Base-by-base conservation (phyloP, 495 filamentous ascomycete genomes). In the Rhypophila decipiens region DNA sequence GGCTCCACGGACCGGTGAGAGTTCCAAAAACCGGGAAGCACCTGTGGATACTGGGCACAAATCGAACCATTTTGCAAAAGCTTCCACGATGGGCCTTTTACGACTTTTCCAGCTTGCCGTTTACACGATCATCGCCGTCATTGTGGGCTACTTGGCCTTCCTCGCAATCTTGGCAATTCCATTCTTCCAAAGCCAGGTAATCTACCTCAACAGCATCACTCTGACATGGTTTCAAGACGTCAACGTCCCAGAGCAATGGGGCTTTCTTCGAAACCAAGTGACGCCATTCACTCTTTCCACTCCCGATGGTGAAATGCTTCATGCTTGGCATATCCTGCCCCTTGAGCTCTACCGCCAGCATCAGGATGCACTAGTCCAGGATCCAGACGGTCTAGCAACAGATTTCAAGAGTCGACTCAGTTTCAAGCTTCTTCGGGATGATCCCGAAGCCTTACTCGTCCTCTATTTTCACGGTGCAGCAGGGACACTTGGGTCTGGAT, bases 191-290 rank as follows among this genome's bases (percentile, higher is more conserved):
- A 58, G 34, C 39, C 46, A 60, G 1, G 57, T 42, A 38, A 49
- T 59, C 15, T 94, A 93, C 63, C 79, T 78, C 18, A 79, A 93
- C 62, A 79, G 78, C 23, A 45, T 90, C 39, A 82, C 87, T 42
- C 79, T 84, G 0, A 63, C 73, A 12, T 75, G 78, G 56, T 88
- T 49, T 24, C 67, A 85, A 39, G 77, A 91, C 58, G 40, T 87
- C 19, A 80, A 84, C 49, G 66, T 78, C 19, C 80, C 86, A 0
- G 85, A 93, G 57, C 70, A 79, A 33, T 93, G 87, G 70, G 88
- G 88, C 0, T 94, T 91, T 58, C 68, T 85, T 31, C 86, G 81
- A 84, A 82, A 82, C 55, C 83, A 88, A 58, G 75, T 84, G 12
- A 81, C 79, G 0, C 79, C 83, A 0, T 86, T 88, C 57, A 66